phyloP scores from a whole-genome alignment of 148 eudicot species.

The Heliamphora exappendiculata region DNA sequence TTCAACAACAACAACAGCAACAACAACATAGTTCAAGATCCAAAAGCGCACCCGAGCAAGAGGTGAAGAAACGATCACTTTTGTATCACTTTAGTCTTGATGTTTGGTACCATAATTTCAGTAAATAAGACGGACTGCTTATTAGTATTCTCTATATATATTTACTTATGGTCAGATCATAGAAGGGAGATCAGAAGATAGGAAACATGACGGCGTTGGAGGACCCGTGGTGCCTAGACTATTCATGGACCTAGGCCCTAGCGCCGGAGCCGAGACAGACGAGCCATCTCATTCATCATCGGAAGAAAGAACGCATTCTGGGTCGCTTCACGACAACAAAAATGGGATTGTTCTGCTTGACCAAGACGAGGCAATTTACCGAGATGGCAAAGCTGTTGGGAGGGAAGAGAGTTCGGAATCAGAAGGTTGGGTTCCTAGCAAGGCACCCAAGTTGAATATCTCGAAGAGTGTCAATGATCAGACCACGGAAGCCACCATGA shows the following conservation, averaged over 20 bases:
- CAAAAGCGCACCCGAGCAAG: slow-evolving; percentile 15
- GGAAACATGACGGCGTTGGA: slow-evolving; percentile 19
- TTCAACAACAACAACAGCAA: slow-evolving; percentile 50
- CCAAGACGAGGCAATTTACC: slow-evolving; percentile 9
- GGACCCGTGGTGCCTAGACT: slow-evolving; percentile 39
- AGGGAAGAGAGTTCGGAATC: slow-evolving; percentile 51
- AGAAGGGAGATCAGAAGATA: slow-evolving; percentile 29
- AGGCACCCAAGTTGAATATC: slow-evolving; percentile 41
- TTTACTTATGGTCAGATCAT: background rate
- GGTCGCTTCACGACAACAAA: slow-evolving; percentile 24
- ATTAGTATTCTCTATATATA: background rate
- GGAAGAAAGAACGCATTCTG: slow-evolving; percentile 51
- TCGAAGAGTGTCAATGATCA: slow-evolving; percentile 25
- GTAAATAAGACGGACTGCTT: too few species aligned
- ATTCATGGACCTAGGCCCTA: slow-evolving; percentile 45
- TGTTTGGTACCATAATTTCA: too few species aligned
- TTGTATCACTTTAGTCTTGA: background rate
- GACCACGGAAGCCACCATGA: slow-evolving; percentile 58
- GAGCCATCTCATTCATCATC: slow-evolving; percentile 53
- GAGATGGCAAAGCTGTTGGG: slow-evolving; percentile 24
- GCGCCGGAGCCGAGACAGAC: slow-evolving; percentile 13
- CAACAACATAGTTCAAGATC: slow-evolving; percentile 22
- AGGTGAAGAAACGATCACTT: slow-evolving; percentile 12
- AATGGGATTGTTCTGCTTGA: slow-evolving; percentile 5
- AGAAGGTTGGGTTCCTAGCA: slow-evolving; percentile 52